phyloP scores from a whole-genome alignment of 2,329 filamentous ascomycete genomes.

The Teratosphaeria zuluensis region DNA sequence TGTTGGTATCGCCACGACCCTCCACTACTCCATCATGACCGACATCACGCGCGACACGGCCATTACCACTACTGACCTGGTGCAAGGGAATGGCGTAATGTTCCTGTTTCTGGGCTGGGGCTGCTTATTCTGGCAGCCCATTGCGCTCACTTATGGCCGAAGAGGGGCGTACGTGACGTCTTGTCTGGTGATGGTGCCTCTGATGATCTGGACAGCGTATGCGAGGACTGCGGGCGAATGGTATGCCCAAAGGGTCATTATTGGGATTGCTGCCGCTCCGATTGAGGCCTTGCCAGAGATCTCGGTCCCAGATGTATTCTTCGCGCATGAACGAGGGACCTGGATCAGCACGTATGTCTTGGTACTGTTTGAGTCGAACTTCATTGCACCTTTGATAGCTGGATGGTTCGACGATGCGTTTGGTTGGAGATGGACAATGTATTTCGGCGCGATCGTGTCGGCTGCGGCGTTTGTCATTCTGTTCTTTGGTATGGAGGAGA shows the following conservation, averaged over 20 bases:
- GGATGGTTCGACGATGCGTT: constrained; percentile 40
- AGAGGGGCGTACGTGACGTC: constrained; percentile 38
- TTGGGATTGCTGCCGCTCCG: constrained; percentile 39
- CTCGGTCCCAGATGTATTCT: constrained; percentile 19
- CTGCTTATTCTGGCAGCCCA: constrained; percentile 42
- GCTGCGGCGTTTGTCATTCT: constrained; percentile 40
- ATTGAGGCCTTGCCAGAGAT: constrained; percentile 38
- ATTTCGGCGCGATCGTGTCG: constrained; percentile 45
- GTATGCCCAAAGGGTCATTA: constrained; percentile 37
- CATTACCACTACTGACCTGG: not conserved
- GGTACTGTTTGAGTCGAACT: constrained; percentile 9
- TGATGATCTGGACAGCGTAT: constrained; percentile 36
- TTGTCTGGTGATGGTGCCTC: constrained; percentile 28
- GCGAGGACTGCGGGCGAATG: constrained; percentile 36
- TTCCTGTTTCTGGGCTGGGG: constrained; percentile 27
- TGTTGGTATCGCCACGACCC: constrained; percentile 7
- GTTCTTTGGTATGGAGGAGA: constrained; percentile 52
- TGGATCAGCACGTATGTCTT: constrained; percentile 20
- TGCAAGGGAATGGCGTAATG: not conserved
- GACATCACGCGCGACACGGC: constrained; percentile 33
- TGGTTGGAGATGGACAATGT: constrained; percentile 31
- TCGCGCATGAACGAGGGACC: constrained; percentile 19
- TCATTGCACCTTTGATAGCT: constrained; percentile 32
- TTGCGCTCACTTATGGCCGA: constrained; percentile 44
- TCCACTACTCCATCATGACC: constrained; percentile 34